A percentile compares a stretch with the other conserved stretches of the same genome.
These are phyloP conservation scores for Ophiostoma ulmi DNA, from an alignment of 2,329 filamentous ascomycete species.

Conservation along the genomic window DNA sequence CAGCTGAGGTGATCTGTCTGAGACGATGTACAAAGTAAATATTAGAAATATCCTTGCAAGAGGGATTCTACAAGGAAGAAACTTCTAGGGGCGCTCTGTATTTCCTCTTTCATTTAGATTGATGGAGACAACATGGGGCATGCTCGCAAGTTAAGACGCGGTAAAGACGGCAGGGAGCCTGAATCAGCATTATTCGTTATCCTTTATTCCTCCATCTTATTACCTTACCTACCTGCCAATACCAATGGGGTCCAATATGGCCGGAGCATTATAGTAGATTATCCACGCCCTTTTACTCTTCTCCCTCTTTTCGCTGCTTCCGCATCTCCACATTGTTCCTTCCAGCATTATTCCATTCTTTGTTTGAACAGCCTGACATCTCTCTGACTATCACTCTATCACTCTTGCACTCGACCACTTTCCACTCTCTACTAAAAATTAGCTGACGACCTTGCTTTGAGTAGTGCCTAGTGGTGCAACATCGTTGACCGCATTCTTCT, in stretches of 20 bases:
- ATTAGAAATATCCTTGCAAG: not conserved
- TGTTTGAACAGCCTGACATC: not conserved
- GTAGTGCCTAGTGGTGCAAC: not conserved
- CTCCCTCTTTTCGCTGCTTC: not conserved
- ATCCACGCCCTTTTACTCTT: not conserved
- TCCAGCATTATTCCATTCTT: not conserved
- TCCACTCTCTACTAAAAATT: not conserved
- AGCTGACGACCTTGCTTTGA: not conserved
- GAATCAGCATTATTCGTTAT: not conserved
- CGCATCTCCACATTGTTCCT: constrained; percentile 4
- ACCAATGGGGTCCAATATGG: not conserved
- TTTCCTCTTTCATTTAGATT: constrained; percentile 8
- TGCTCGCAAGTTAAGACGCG: not conserved
- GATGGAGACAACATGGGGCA: not conserved
- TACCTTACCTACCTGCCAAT: not conserved
- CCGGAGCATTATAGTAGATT: not conserved
- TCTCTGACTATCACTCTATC: not conserved
- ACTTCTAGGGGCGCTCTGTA: not conserved
- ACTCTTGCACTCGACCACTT: not conserved
- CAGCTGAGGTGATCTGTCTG: not conserved
- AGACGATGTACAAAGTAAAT: not conserved
- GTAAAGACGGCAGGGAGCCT: constrained; percentile 2
- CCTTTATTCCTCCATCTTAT: not conserved
- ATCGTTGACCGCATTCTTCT: constrained; percentile 10
- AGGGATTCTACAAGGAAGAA: not conserved